Conservation (phyloP, 192 early-diverging fungal genomes). For the Coemansia sp. region DNA sequence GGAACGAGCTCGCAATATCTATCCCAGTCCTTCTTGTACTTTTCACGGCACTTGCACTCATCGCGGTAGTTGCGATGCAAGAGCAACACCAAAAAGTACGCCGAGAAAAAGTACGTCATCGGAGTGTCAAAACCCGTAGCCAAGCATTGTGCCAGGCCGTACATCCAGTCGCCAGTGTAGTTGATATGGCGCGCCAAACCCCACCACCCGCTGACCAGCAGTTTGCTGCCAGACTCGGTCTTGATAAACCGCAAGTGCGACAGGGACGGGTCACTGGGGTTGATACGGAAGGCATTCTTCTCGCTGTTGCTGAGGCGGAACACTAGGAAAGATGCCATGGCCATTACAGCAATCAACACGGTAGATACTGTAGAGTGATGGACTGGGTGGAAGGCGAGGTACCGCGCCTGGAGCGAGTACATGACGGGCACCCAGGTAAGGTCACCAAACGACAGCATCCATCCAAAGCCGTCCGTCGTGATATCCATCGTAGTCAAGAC, state of each 20-base stretch:
- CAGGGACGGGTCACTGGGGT: constrained; percentile 61
- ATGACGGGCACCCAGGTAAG: constrained; percentile 91
- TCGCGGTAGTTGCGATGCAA: constrained; percentile 89
- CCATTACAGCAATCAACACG: constrained; percentile 50
- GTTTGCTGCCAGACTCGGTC: constrained; percentile 77
- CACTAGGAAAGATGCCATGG: constrained; percentile 75
- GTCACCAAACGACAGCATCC: constrained; percentile 79
- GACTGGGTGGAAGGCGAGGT: constrained; percentile 72
- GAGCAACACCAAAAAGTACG: constrained; percentile 91
- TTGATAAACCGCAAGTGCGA: constrained; percentile 83
- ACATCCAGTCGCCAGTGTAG: constrained; percentile 95
- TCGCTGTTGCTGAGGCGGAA: constrained; percentile 89
- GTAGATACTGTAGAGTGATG: constrained; percentile 56
- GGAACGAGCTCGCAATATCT: constrained; percentile 79
- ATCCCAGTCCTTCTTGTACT: constrained; percentile 95
- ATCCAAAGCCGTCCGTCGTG: constrained; percentile 96
- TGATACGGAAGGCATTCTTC: constrained; percentile 88
- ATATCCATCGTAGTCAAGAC: constrained; percentile 98
- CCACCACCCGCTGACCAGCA: constrained; percentile 94
- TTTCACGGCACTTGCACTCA: constrained; percentile 85
- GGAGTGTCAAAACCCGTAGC: constrained; percentile 78
- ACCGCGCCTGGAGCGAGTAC: constrained; percentile 89
- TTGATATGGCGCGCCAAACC: constrained; percentile 92
- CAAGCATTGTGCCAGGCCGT: constrained; percentile 87
- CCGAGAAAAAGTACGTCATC: constrained; percentile 91